Evolutionary conservation across 257 asterid genomes (phyloP), one percentile per base, ranked within the genome.

Genomic region (Nicotiana paniculata): DNA sequence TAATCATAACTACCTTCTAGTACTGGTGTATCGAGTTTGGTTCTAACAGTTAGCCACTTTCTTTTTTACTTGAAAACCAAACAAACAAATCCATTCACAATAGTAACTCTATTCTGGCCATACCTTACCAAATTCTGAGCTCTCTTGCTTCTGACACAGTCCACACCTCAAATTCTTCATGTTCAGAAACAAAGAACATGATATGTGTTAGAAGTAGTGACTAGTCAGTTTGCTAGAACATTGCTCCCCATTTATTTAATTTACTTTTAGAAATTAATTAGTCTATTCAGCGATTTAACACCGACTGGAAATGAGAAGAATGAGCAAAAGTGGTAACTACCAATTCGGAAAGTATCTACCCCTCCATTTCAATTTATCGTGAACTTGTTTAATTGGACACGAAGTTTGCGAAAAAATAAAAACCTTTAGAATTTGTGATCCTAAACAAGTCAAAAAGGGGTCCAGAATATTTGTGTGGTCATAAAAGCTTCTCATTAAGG

Each of bases 81-180:
- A 83, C 81, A 64, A 83, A 75, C 18, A 64, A 83, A 75, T 13
- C 46, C 59, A 35, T 74, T 74, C 17, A 33, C 26, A 21, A 24
- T 24, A 24, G 15, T 72, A 61, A 33, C 61, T 37, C 65, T 67
- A 2, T 11, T 64, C 6, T 67, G 63, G 61, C 32, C 76, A 26
- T 74, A 48, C 79, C 79, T 24, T 9, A 81, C 59, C 85, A 80
- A 69, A 59, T 16, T 57, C 12, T 77, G 82, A 70, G 59, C 78
- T 58, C 37, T 72, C 64, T 79, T 74, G 58, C 84, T 79, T 82
- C 86, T 85, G 82, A 82, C 84, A 53, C 66, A 30, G 61, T 79
- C 67, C 79, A 59, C 35, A 21, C 79, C 61, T 48, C 30, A 74
- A 26, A 48, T 74, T 74, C 62, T 74, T 74, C 62, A 74, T 26